Evolutionary conservation across 495 filamentous ascomycete genomes (phyloP).

Genomic region (Rhypophila decipiens): DNA sequence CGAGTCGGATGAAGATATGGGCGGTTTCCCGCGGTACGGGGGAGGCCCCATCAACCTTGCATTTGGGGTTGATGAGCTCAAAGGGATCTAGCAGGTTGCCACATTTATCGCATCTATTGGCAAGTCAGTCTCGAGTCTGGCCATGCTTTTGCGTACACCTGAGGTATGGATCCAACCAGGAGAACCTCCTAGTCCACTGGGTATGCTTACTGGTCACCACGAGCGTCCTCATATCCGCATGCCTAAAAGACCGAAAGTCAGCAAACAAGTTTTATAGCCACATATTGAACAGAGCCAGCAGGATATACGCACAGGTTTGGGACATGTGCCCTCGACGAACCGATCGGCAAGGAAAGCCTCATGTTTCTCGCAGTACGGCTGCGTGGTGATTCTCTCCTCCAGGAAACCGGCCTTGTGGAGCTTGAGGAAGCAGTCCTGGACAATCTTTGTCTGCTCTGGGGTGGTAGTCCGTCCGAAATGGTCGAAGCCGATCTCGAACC

Average conservation of each 20-base stretch:
- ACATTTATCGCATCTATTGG: constrained; percentile 72
- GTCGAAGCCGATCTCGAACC: constrained; percentile 76
- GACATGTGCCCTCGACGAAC: constrained; percentile 87
- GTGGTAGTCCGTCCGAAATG: constrained; percentile 80
- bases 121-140: neutral
- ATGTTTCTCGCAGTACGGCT: constrained; percentile 85
- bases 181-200: no score
- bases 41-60: constrained; percentile 75
- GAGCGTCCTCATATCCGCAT: constrained; percentile 2
- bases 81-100: constrained; percentile 70
- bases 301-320: constrained; percentile 47
- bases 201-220: constrained; percentile 2
- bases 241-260: neutral
- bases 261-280: constrained; percentile 27
- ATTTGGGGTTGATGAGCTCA: constrained; percentile 51
- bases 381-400: constrained; percentile 64
- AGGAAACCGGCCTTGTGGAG: constrained; percentile 75
- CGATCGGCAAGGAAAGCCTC: constrained; percentile 84
- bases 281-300: neutral
- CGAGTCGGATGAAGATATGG: constrained; percentile 66
- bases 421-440: constrained; percentile 76
- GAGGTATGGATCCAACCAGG: neutral
- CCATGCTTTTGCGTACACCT: no score
- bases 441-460: constrained; percentile 71
- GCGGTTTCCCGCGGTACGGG: constrained; percentile 62